Evolutionary conservation across 371 early-diverging fungal genomes (phyloP).

Genomic region (Synchytrium microbalum): DNA sequence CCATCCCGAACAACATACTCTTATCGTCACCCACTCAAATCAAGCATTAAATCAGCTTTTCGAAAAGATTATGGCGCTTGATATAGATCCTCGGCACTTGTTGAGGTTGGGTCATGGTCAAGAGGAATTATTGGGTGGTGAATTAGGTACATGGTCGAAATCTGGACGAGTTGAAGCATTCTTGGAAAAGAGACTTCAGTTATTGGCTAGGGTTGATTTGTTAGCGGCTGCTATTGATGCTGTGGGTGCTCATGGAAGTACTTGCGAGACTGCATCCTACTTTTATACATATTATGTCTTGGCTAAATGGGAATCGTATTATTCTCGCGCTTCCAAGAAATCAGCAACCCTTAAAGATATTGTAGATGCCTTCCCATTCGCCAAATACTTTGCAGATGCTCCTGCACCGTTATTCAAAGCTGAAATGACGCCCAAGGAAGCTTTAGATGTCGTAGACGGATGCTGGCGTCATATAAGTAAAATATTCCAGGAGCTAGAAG

Average conservation of each 20-base stretch:
- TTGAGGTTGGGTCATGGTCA: slow-evolving; percentile 92
- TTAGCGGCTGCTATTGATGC: slow-evolving; percentile 65
- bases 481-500: slow-evolving; percentile 43
- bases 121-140: slow-evolving; percentile 72
- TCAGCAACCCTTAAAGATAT: slow-evolving; percentile 13
- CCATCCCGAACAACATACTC: slow-evolving; percentile 75
- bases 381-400: slow-evolving; percentile 61
- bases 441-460: slow-evolving; percentile 54
- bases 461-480: slow-evolving; percentile 71
- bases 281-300: slow-evolving; percentile 71
- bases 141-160: slow-evolving; percentile 65
- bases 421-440: slow-evolving; percentile 28
- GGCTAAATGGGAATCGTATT: slow-evolving; percentile 68
- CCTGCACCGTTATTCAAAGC: slow-evolving; percentile 59
- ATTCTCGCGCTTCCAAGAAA: slow-evolving; percentile 20
- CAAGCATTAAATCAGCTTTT: slow-evolving; percentile 93
- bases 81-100: slow-evolving; percentile 85
- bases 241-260: slow-evolving; percentile 68
- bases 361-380: slow-evolving; percentile 67
- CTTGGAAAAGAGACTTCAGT: slow-evolving; percentile 63
- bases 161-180: slow-evolving; percentile 89
- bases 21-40: slow-evolving; percentile 90
- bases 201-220: slow-evolving; percentile 70
- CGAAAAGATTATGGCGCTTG: slow-evolving; percentile 77
- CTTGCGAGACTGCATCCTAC: slow-evolving; percentile 89